Conservation (phyloP, 768 basidiomycete species). For the Bullera alba region DNA sequence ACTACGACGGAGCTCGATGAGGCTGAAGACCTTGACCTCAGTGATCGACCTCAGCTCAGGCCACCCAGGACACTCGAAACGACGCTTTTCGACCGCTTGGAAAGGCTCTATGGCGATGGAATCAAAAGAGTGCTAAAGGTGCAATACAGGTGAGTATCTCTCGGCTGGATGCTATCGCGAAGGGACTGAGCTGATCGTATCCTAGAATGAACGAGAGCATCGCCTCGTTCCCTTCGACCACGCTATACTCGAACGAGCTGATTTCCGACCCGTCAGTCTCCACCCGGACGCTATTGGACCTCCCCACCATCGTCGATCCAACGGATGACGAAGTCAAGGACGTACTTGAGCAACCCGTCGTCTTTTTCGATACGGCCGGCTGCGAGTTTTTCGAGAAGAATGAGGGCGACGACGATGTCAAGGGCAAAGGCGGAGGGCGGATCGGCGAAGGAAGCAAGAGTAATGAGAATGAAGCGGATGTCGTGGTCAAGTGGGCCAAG, state of each 20-base stretch:
- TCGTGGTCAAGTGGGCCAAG: slow-evolving; percentile 76
- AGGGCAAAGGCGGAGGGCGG: not conserved
- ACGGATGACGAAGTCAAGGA: slow-evolving; percentile 62
- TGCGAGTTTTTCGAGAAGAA: slow-evolving; percentile 83
- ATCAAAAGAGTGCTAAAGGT: slow-evolving; percentile 82
- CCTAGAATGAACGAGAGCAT: slow-evolving; percentile 70
- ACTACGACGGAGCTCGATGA: too few relatives aligned
- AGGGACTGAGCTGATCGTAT: not conserved
- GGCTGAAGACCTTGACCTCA: too few relatives aligned
- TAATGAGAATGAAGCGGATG: slow-evolving; percentile 89
- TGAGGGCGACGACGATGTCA: slow-evolving; percentile 55
- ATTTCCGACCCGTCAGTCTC: slow-evolving; percentile 66
- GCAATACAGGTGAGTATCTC: slow-evolving; percentile 58
- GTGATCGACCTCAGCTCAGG: too few relatives aligned
- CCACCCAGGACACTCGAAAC: slow-evolving; percentile 71
- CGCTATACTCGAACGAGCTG: slow-evolving; percentile 67
- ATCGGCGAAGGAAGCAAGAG: slow-evolving; percentile 81
- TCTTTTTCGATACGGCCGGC: slow-evolving; percentile 91
- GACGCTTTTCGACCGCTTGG: slow-evolving; percentile 86
- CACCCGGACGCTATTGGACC: slow-evolving; percentile 62
- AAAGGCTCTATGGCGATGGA: slow-evolving; percentile 71
- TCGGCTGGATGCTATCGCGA: not conserved
- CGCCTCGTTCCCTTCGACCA: slow-evolving; percentile 74
- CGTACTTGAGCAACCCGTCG: slow-evolving; percentile 64
- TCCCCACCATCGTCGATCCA: slow-evolving; percentile 53